Evolutionary conservation across 805 yeast genomes (phyloP), one percentile per base, ranked within the genome.

Genomic region (Ogataea angusta): DNA sequence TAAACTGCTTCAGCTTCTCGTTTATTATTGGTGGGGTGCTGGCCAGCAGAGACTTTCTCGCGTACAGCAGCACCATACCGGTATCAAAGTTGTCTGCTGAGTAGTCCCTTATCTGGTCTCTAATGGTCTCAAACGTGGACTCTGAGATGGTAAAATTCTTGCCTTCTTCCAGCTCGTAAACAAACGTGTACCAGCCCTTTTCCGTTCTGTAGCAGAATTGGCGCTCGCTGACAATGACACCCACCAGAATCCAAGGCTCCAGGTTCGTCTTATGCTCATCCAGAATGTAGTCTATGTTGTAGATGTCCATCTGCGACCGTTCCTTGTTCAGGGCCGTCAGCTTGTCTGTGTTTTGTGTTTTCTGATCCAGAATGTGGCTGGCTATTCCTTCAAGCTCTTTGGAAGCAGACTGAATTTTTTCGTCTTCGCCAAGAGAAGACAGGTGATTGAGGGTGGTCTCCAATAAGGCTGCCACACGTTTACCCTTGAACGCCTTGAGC

Each of bases 171-270:
- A 53, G 38, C 10, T 54, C 57, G 30, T 63, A 62, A 5, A 43
- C 46, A 19, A 65, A 59, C 10, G 48, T 44, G 12, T 44, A 35
- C 75, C 75, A 70, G 6, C 33, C 38, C 3, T 48, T 30, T 1
- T 36, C 43, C 13, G 49, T 57, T 34, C 56, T 38, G 38, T 54
- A 66, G 24, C 56, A 66, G 43, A 62, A 69, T 16, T 57, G 57
- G 4, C 48, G 41, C 8, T 62, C 59, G 28, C 53, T 57, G 9
- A 68, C 30, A 2, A 69, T 54, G 3, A 66, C 60, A 17, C 73
- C 74, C 10, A 56, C 54, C 3, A 70, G 46, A 6, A 67, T 38
- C 57, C 67, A 68, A 4, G 72, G 70, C 19, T 68, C 72, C 10
- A 59, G 32, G 10, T 46, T 35, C 1, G 29, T 36, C 10, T 53